Percentiles rank a stretch among this genome's conserved stretches.
phyloP scores from a whole-genome alignment of 148 eudicot genomes.

The Gaultheria prostrata region DNA sequence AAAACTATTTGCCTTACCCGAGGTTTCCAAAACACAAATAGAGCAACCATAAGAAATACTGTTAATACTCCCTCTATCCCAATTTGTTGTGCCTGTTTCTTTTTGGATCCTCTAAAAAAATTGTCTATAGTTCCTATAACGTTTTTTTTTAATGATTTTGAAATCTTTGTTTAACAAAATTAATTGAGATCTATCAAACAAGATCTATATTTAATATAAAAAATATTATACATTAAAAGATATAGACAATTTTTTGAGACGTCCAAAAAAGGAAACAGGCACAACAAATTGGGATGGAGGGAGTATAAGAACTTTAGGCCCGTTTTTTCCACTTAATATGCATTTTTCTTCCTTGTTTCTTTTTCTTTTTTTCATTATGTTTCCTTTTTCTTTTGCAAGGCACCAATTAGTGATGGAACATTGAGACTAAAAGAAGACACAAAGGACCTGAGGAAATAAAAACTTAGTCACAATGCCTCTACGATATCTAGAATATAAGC shows the following conservation, averaged over 20 bases:
- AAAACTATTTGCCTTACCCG: constrained; percentile 29
- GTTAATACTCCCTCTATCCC: too few species aligned
- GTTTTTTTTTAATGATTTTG: too few species aligned
- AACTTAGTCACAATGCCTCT: neutral
- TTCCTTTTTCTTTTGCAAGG: neutral
- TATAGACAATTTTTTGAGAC: too few species aligned
- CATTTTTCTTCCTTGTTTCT: neutral
- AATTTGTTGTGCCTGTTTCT: too few species aligned
- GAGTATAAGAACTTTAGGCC: neutral
- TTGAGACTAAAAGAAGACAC: neutral
- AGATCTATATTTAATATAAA: too few species aligned
- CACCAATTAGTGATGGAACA: neutral
- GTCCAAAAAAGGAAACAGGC: too few species aligned
- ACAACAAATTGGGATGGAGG: too few species aligned
- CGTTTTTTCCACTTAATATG: neutral
- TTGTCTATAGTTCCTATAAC: too few species aligned
- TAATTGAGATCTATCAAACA: too few species aligned
- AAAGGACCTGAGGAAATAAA: neutral
- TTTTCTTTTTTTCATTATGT: neutral
- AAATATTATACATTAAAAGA: too few species aligned
- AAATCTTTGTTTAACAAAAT: too few species aligned
- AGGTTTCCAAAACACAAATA: constrained; percentile 35
- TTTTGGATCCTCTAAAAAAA: too few species aligned
- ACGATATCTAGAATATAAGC: constrained; percentile 4
- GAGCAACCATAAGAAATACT: constrained; percentile 2